Percentiles rank a stretch among this genome's conserved stretches.
Evolutionary conservation across 805 yeast genomes (phyloP).

Genomic region (Yueomyces sinensis): DNA sequence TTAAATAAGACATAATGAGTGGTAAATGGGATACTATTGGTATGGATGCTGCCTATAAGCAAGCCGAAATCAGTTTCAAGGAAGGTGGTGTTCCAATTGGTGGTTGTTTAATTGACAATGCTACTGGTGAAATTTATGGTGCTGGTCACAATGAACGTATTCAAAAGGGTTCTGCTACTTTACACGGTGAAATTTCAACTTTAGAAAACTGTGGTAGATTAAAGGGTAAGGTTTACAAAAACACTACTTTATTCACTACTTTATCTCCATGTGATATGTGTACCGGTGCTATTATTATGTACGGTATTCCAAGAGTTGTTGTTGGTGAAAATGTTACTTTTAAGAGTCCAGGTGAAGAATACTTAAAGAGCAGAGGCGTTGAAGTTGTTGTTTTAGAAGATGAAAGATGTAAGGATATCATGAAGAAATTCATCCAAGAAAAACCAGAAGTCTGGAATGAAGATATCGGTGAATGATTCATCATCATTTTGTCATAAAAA

Average conservation of each 20-base stretch:
- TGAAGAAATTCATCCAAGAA: slow-evolving; percentile 67
- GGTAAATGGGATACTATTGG: slow-evolving; percentile 52
- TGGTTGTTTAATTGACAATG: slow-evolving; percentile 25
- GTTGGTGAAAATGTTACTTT: slow-evolving; percentile 81
- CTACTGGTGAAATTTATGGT: slow-evolving; percentile 73
- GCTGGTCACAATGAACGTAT: slow-evolving; percentile 84
- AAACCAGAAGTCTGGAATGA: slow-evolving; percentile 73
- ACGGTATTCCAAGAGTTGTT: slow-evolving; percentile 78
- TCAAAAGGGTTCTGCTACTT: slow-evolving; percentile 69
- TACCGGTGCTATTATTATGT: slow-evolving; percentile 81
- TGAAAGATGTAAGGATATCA: slow-evolving; percentile 50
- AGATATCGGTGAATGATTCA: slow-evolving; percentile 45
- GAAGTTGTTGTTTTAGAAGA: slow-evolving; percentile 53
- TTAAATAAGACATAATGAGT: too few relatives aligned
- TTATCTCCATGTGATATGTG: slow-evolving; percentile 94
- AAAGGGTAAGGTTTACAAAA: slow-evolving; percentile 63
- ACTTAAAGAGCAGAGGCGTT: slow-evolving; percentile 52
- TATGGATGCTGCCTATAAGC: slow-evolving; percentile 55
- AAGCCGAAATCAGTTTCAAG: slow-evolving; percentile 49
- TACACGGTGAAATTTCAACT: slow-evolving; percentile 88
- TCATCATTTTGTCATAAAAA: neutral
- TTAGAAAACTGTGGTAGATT: slow-evolving; percentile 86
- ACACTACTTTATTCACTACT: slow-evolving; percentile 85
- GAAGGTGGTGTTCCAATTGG: slow-evolving; percentile 92
- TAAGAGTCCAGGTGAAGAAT: slow-evolving; percentile 65